Evolutionary conservation across 2,329 filamentous ascomycete species (phyloP).

Genomic region (Neofusicoccum kwambonambiense): DNA sequence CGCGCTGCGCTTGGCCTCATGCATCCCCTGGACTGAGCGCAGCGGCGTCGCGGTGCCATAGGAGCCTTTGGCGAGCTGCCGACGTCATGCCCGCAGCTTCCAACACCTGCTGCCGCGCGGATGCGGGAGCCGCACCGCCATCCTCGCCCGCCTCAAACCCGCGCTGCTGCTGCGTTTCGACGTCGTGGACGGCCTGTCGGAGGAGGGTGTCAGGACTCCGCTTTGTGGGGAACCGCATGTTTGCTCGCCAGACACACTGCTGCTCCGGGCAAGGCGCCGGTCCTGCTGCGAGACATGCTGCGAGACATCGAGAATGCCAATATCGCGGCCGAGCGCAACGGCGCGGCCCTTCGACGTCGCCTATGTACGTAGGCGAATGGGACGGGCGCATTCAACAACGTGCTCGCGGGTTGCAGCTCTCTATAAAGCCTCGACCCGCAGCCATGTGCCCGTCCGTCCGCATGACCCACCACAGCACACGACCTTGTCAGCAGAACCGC

Average conservation of each 20-base stretch:
- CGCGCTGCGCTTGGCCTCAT: not conserved
- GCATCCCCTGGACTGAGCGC: not conserved
- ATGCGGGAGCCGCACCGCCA: not conserved
- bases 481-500: not conserved
- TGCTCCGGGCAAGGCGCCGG: not conserved
- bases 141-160: not conserved
- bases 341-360: not conserved
- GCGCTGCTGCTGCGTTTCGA: not conserved
- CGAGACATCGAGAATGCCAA: not conserved
- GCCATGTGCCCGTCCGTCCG: not conserved
- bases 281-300: not conserved
- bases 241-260: not conserved
- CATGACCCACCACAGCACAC: not conserved
- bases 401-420: slow-evolving; percentile 1
- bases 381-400: slow-evolving; percentile 1
- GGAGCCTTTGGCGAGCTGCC: not conserved
- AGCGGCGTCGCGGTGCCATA: not conserved
- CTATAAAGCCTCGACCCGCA: slow-evolving; percentile 7
- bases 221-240: not conserved
- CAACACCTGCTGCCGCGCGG: not conserved
- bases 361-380: not conserved
- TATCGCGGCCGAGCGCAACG: not conserved
- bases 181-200: not conserved
- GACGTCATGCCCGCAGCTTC: slow-evolving; percentile 5
- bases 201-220: not conserved